Evolutionary conservation across 1,284 basidiomycete genomes (phyloP), one percentile per base, ranked within the genome.

Genomic region (Hypsizygus ulmarius): DNA sequence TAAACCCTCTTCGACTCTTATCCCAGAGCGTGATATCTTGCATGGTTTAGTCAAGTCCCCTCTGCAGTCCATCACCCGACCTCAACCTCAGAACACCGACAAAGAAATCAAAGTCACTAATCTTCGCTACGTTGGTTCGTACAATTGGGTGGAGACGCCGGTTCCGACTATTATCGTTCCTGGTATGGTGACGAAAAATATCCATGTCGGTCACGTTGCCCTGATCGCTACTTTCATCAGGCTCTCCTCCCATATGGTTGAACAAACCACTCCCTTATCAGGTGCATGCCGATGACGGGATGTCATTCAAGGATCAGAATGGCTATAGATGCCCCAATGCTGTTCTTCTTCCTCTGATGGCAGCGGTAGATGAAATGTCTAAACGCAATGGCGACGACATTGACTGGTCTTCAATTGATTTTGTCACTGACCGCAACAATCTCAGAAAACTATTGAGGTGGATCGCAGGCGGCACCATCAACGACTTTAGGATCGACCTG

Each of bases 391-490:
- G 61, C 11, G 53, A 56, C 14, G 41, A 61, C 4, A 76, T 82
- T 40, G 69, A 78, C 48, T 81, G 81, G 75, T 45, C 66, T 3
- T 51, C 63, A 0, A 59, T 79, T 34, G 80, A 84, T 57, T 64
- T 83, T 47, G 66, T 84, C 45, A 79, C 79, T 0, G 79, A 82
- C 57, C 69, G 81, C 3, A 83, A 82, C 56, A 70, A 68, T 12
- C 65, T 84, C 19, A 68, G 81, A 10, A 82, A 81, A 59, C 66
- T 84, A 4, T 53, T 78, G 12, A 64, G 78, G 14, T 84, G 79
- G 79, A 65, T 77, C 39, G 60, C 59, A n/a, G 65, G 62, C 11
- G 50, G 53, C 12, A 60, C 55, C 0, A 58, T 57, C 5, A 65
- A 67, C 25, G 73, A 78, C 42, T 84, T 82, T 56, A 64, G 81